Evolutionary conservation across 1,139 yeast species (phyloP).

Genomic region (Suhomyces chickasaworum): DNA sequence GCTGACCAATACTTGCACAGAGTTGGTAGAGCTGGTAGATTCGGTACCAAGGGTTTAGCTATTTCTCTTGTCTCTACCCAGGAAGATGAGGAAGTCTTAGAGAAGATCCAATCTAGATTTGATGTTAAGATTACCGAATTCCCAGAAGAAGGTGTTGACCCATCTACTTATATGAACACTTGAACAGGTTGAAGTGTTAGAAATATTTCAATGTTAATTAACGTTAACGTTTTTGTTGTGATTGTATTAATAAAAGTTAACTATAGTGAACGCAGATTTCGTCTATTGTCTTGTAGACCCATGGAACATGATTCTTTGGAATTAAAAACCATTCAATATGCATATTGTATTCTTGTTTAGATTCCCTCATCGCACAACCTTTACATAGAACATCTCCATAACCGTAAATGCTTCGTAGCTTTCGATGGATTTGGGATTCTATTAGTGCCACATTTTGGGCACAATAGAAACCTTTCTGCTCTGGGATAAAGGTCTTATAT

Average conservation of each 20-base stretch:
- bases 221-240: constrained; percentile 6
- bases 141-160: constrained; percentile 98
- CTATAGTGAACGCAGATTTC: constrained; percentile 20
- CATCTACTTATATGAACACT: constrained; percentile 97
- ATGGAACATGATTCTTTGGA: constrained; percentile 43
- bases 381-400: constrained; percentile 46
- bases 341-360: constrained; percentile 28
- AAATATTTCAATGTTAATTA: constrained; percentile 5
- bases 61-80: constrained; percentile 84
- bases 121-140: constrained; percentile 93
- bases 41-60: constrained; percentile 98
- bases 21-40: constrained; percentile 99
- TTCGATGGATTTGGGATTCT: constrained; percentile 45
- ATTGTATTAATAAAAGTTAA: constrained; percentile 13
- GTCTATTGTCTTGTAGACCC: constrained; percentile 46
- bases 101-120: constrained; percentile 93
- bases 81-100: constrained; percentile 88
- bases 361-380: constrained; percentile 29
- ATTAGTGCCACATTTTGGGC: constrained; percentile 29
- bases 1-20: constrained; percentile 98
- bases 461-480: constrained; percentile 37
- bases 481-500: constrained; percentile 2
- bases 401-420: constrained; percentile 40
- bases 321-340: constrained; percentile 64
- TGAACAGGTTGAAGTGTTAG: constrained; percentile 31